phyloP scores from a whole-genome alignment of 2,329 filamentous ascomycete genomes.

The Sarocladiaceae sp. region DNA sequence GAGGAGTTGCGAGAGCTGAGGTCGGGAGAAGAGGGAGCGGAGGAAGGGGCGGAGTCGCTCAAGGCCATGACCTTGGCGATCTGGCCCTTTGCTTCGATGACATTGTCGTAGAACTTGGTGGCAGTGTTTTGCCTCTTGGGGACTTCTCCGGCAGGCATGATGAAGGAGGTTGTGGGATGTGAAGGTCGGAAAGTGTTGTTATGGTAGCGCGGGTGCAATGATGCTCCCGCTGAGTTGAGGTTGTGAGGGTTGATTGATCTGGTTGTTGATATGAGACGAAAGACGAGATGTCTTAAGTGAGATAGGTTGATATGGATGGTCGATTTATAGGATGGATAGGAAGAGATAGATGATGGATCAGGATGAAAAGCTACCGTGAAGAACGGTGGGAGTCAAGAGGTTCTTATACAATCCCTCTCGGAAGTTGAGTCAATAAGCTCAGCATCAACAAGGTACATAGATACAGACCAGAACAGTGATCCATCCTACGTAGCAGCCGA shows the following conservation, averaged over 20 bases:
- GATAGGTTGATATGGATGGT: slow-evolving; percentile 6
- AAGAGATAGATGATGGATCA: slow-evolving; percentile 13
- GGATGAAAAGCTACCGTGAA: slow-evolving; percentile 27
- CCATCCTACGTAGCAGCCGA: background rate
- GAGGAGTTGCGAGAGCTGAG: slow-evolving; percentile 25
- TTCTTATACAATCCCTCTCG: slow-evolving; percentile 25
- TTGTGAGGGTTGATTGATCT: background rate
- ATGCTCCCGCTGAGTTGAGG: slow-evolving; percentile 2
- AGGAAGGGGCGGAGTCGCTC: slow-evolving; percentile 3
- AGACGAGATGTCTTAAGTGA: background rate
- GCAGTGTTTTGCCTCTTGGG: slow-evolving; percentile 13
- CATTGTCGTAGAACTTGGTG: slow-evolving; percentile 23
- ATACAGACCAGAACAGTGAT: no score
- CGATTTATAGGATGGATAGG: slow-evolving; percentile 6
- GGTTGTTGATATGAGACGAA: background rate
- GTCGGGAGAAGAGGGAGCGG: slow-evolving; percentile 29
- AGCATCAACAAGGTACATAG: background rate
- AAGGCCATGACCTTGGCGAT: slow-evolving; percentile 16
- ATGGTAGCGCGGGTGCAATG: slow-evolving; percentile 9
- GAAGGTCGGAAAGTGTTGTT: background rate
- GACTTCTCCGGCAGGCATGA: slow-evolving; percentile 11
- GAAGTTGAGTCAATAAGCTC: slow-evolving; percentile 11
- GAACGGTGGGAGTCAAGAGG: slow-evolving; percentile 30
- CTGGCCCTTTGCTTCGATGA: slow-evolving; percentile 23
- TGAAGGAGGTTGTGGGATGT: background rate